phyloP scores from a whole-genome alignment of 2,329 filamentous ascomycete species.

The Ciborinia camelliae region DNA sequence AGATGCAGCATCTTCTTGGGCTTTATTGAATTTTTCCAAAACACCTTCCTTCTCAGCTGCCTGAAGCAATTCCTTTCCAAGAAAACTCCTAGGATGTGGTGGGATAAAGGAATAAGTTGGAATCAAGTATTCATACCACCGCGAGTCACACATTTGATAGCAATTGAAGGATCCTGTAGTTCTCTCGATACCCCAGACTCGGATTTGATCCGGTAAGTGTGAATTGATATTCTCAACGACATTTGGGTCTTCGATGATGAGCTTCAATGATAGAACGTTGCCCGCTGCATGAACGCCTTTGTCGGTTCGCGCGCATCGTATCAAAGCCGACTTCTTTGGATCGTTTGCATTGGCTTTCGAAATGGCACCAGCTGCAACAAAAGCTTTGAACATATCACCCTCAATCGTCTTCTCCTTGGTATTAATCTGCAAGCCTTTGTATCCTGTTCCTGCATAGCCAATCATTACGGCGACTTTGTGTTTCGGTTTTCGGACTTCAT shows the following conservation, averaged over 20 bases:
- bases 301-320: constrained; percentile 91
- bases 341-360: constrained; percentile 96
- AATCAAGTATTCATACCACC: constrained; percentile 96
- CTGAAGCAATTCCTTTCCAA: constrained; percentile 81
- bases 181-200: constrained; percentile 88
- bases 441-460: constrained; percentile 93
- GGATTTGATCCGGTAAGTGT: constrained; percentile 79
- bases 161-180: constrained; percentile 91
- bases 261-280: constrained; percentile 90
- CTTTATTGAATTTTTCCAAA: constrained; percentile 61
- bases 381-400: constrained; percentile 88
- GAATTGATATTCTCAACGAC: constrained; percentile 90
- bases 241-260: constrained; percentile 89
- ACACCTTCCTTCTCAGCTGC: constrained; percentile 70
- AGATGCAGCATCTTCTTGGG: constrained; percentile 71
- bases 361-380: constrained; percentile 87
- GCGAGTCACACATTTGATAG: constrained; percentile 90
- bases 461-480: constrained; percentile 94
- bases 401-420: constrained; percentile 87
- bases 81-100: constrained; percentile 81
- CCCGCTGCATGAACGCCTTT: constrained; percentile 96
- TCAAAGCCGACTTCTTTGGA: constrained; percentile 91
- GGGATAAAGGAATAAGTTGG: constrained; percentile 90
- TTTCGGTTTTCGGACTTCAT: constrained; percentile 85
- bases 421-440: constrained; percentile 95